phyloP scores from a whole-genome alignment of 169 alveolate species.

The Hammondia hammondi region DNA sequence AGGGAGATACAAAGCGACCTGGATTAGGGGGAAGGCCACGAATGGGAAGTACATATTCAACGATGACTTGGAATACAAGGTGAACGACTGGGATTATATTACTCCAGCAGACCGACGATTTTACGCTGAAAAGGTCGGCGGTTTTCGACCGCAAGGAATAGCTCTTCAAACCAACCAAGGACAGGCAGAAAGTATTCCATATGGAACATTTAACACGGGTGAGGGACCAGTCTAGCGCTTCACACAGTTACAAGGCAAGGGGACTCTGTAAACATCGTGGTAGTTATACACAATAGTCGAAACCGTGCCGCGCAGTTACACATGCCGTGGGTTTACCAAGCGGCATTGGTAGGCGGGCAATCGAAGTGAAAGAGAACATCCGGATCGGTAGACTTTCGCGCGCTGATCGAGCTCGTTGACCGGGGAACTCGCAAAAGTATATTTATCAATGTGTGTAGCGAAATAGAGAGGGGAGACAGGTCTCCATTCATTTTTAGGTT shows the following conservation, averaged over 20 bases:
- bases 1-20: constrained; percentile 83
- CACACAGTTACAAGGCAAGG: background rate
- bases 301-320: too few relatives aligned
- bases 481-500: too few relatives aligned
- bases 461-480: too few relatives aligned
- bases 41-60: constrained; percentile 52
- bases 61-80: constrained; percentile 58
- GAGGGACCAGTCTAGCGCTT: background rate
- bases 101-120: constrained; percentile 58
- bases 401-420: too few relatives aligned
- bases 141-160: constrained; percentile 43
- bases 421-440: too few relatives aligned
- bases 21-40: constrained; percentile 83
- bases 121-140: constrained; percentile 28
- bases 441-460: too few relatives aligned
- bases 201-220: constrained; percentile 63
- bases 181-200: constrained; percentile 19
- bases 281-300: too few relatives aligned
- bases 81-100: constrained; percentile 55
- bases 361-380: too few relatives aligned
- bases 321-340: too few relatives aligned
- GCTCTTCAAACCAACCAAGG: constrained; percentile 34
- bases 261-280: too few relatives aligned
- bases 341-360: too few relatives aligned
- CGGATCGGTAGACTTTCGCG: too few relatives aligned